A percentile compares a stretch with the other conserved stretches of the same genome.
Conservation (phyloP, 768 basidiomycete species). For the Amanita jacksonii region DNA sequence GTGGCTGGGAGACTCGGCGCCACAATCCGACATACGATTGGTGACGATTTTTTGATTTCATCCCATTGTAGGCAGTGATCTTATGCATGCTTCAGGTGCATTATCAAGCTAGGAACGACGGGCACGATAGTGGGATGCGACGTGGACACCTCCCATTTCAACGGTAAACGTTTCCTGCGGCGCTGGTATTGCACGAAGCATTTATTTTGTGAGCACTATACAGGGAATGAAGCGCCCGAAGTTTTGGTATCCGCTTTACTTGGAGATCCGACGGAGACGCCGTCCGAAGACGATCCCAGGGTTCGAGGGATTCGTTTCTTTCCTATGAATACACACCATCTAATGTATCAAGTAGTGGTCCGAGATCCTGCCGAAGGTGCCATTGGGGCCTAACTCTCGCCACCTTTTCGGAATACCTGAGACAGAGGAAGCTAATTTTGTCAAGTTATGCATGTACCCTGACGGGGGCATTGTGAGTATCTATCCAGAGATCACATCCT, state of each 20-base stretch:
- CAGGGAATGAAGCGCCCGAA: constrained; percentile 82
- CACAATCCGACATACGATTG: constrained; percentile 90
- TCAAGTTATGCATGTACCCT: constrained; percentile 92
- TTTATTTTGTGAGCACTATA: neutral
- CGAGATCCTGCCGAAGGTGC: constrained; percentile 64
- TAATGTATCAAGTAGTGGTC: constrained; percentile 53
- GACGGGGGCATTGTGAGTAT: constrained; percentile 89
- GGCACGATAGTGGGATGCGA: constrained; percentile 77
- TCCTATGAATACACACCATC: neutral
- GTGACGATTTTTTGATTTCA: constrained; percentile 25
- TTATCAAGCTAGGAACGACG: constrained; percentile 77
- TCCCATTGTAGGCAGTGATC: neutral
- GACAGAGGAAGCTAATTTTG: constrained; percentile 51
- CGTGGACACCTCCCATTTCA: constrained; percentile 93
- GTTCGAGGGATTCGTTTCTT: constrained; percentile 30
- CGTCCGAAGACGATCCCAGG: constrained; percentile 37
- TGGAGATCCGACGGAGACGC: constrained; percentile 30
- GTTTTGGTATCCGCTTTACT: constrained; percentile 63
- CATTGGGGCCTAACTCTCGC: constrained; percentile 74
- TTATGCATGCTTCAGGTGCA: constrained; percentile 49
- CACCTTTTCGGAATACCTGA: constrained; percentile 76
- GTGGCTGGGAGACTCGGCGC: constrained; percentile 89
- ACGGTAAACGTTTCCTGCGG: constrained; percentile 39
- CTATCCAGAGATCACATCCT: constrained; percentile 4
- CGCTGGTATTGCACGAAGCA: constrained; percentile 5